Evolutionary conservation across 2,329 filamentous ascomycete species (phyloP), one percentile per base, ranked within the genome.

Genomic region (Paracamarosporium sp.): DNA sequence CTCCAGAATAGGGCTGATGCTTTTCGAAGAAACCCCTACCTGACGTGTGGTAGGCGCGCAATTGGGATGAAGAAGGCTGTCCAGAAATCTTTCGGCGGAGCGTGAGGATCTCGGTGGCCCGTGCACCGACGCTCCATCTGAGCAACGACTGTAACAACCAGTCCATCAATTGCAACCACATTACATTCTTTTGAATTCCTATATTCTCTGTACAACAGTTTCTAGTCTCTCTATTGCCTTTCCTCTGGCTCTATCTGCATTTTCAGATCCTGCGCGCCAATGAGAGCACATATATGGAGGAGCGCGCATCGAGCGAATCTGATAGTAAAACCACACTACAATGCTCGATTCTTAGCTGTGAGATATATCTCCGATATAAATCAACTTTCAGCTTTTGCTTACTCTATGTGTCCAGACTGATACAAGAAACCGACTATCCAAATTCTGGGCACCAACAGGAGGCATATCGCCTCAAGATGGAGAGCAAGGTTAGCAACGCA

Each of bases 401-500:
- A 58, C 4, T 4, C 9, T 60, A 46, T 56, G n/a, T 2, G n/a
- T 12, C 7, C 56, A 88, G 84, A 75, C 74, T 63, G 85, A 89
- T 76, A 79, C 82, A 44, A 79, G 86, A 62, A 82, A 79, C 68
- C 82, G 89, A 61, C 76, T 94, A 9, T 94, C 92, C 3, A 88
- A 82, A 44, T 85, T 93, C 76, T 97, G 93, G 92, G 83, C 88
- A 27, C 92, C 93, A 2, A 91, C 89, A 0, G 88, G 89, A 41
- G 88, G 90, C 7, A 86, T 91, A 53, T 82, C 87, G 5, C 77
- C 80, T 40, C 79, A 80, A 57, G 80, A 82, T 38, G 80, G 80
- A 25, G 79, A 84, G 41, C 81, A 83, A 62, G 72, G 71, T 66
- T 28, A 52, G 45, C 25, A 36, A 24, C 5, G 15, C 17, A 13